Percentiles rank a stretch among this genome's conserved stretches.
Evolutionary conservation across 306 rosid genomes (phyloP).

Genomic region (Crotalaria pallida): DNA sequence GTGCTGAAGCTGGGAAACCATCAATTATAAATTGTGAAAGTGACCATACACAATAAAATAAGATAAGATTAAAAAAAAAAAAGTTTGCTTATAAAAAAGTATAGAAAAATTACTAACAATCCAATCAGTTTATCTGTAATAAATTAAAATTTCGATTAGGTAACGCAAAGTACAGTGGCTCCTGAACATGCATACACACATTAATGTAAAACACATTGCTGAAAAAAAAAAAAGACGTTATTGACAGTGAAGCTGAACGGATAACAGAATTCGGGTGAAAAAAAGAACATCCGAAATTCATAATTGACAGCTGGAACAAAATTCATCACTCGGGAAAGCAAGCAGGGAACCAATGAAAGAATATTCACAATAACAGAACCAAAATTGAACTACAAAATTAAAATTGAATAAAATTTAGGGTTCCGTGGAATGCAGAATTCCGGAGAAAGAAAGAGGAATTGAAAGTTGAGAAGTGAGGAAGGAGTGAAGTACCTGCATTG

Average conservation of each 20-base stretch:
- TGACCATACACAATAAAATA: not conserved
- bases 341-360: not conserved
- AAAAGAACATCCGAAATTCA: slow-evolving; percentile 7
- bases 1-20: not conserved
- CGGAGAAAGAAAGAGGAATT: not conserved
- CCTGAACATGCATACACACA: not conserved
- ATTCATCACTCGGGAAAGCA: not conserved
- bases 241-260: slow-evolving; percentile 9
- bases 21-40: not conserved
- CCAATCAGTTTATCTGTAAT: not conserved
- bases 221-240: not conserved
- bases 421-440: slow-evolving; percentile 18
- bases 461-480: slow-evolving; percentile 14
- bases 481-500: slow-evolving; percentile 58
- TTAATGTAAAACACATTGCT: slow-evolving; percentile 3
- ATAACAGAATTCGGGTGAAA: not conserved
- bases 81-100: not conserved
- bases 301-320: not conserved
- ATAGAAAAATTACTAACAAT: not conserved
- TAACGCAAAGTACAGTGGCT: not conserved
- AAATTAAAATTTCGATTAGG: not conserved
- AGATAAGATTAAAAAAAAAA: not conserved
- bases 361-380: slow-evolving; percentile 10
- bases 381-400: not conserved
- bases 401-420: slow-evolving; percentile 42